phyloP scores from a whole-genome alignment of 2,329 filamentous ascomycete species.

The Fusarium anthophilum region DNA sequence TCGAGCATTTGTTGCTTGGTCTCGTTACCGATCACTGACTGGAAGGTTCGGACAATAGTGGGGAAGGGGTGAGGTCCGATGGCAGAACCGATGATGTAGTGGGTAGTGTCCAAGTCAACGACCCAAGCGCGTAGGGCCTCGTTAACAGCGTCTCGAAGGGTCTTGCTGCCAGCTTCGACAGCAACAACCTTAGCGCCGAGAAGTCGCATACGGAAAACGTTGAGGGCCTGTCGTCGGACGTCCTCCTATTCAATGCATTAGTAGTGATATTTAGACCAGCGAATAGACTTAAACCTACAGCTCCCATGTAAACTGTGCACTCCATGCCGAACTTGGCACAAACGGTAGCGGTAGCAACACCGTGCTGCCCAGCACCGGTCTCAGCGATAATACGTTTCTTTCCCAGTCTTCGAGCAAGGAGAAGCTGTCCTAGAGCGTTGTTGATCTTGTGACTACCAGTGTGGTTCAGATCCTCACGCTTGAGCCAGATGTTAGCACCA shows the following conservation, averaged over 20 bases:
- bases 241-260: conserved; percentile 70
- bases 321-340: conserved; percentile 99
- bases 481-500: conserved; percentile 96
- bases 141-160: conserved; percentile 89
- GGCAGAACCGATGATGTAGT: conserved; percentile 98
- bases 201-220: conserved; percentile 98
- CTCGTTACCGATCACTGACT: conserved; percentile 94
- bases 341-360: conserved; percentile 95
- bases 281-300: conserved; percentile 54
- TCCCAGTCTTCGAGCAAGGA: conserved; percentile 84
- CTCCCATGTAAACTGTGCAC: conserved; percentile 98
- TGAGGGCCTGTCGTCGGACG: conserved; percentile 92
- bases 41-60: conserved; percentile 96
- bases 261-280: neutral
- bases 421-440: conserved; percentile 93
- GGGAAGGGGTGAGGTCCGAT: conserved; percentile 99
- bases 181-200: conserved; percentile 92
- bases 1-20: conserved; percentile 91
- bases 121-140: conserved; percentile 96
- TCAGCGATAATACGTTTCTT: conserved; percentile 99
- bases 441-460: conserved; percentile 99
- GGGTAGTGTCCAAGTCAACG: conserved; percentile 88
- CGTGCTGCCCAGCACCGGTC: conserved; percentile 96
- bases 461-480: conserved; percentile 97
- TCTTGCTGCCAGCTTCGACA: conserved; percentile 88